Evolutionary conservation across 164 flowering plant species (phyloP), one percentile per base, ranked within the genome.

Genomic region (Annona cherimola): DNA sequence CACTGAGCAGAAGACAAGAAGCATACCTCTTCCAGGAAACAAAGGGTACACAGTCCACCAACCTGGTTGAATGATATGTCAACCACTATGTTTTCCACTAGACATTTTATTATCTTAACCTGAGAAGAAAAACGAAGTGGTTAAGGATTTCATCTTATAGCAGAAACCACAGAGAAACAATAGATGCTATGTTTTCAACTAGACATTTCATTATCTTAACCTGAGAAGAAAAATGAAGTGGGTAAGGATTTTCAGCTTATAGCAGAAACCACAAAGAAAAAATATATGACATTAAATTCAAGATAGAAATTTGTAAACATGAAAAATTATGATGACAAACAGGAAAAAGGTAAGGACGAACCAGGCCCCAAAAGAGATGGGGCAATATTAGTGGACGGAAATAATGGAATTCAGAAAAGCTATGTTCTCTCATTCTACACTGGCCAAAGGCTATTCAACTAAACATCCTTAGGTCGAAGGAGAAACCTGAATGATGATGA

Each of bases 81-180:
- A 45, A 96, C 99, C 66, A 96, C 99, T 73, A 96, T 96, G 74
- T 93, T 96, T 65, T 93, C 99, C 20, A 96, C 99, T 67, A 96
- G 98, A 78, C 99, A 96, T 76, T 96, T 96, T 50, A 96, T 91
- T 68, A 96, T 83, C 84, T 96, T 96, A 73, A 96, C 99, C 99
- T 96, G 86, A 45, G 80, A 68, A 71, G 39, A 46, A 50, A 63
- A 44, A 62, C 7, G 44, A 39, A 4, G 18, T 35, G 43, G n/a
- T 4, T 46, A 6, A 2, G 55, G 55, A 12, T 6, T 46, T 46
- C 6, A 46, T 12, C 55, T 46, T 46, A 46, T 6, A 46, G 57
- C 2, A 50, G 57, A 50, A 50, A 50, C 57, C 57, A 50, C 9
- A 50, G 14, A 9, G 14, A 46, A 26, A 26, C 35, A 26, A 26